Base-by-base conservation (phyloP, 2,329 filamentous ascomycete species). In the Ceratocystis eucalypticola region DNA sequence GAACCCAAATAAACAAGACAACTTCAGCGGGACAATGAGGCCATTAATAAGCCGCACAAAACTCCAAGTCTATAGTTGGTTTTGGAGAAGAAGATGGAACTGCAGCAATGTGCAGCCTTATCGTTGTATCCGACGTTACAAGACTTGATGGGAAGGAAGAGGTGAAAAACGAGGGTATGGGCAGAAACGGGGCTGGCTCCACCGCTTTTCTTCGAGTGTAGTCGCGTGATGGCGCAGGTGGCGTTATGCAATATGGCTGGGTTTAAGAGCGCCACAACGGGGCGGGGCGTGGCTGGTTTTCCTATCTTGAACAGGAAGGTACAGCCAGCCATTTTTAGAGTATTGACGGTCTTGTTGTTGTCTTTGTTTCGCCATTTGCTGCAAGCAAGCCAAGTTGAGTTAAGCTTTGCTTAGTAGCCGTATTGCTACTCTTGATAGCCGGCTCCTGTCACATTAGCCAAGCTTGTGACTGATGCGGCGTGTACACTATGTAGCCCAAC, bases 91-190 rank as follows among this genome's bases (percentile, higher is more conserved):
- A 44, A 61, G 12, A 20, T 12, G 48, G 20, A 17, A 61, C 20
- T 4, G 50, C n/a, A 59, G 55, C n/a, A 20, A 59, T n/a, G 28
- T 33, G 55, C 30, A n/a, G 55, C 55, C 28, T 63, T 63, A 63
- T 63, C 45, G 61, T 50, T 63, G 61, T 63, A 63, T 63, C 61
- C 44, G 25, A 25, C 59, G 12, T 30, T 63, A 50, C 15, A 5
- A n/a, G 2, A 50, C 17, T 22, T 30, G 15, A 20, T 50, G 45
- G 45, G 20, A 28, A n/a, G 41, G n/a, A n/a, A 48, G 28, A 63
- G 20, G 46, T 62, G 25, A 59, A 65, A 65, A 65, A 61, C 64
- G 64, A 61, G 37, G 37, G 12, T 53, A 20, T 61, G 53, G 64
- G 55, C 37, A 46, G 41, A 65, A 65, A 65, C 37, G 64, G 53